These are phyloP conservation scores for Penicillium sp. DNA, from an alignment of 2,329 filamentous ascomycete species.

Conservation along the genomic window DNA sequence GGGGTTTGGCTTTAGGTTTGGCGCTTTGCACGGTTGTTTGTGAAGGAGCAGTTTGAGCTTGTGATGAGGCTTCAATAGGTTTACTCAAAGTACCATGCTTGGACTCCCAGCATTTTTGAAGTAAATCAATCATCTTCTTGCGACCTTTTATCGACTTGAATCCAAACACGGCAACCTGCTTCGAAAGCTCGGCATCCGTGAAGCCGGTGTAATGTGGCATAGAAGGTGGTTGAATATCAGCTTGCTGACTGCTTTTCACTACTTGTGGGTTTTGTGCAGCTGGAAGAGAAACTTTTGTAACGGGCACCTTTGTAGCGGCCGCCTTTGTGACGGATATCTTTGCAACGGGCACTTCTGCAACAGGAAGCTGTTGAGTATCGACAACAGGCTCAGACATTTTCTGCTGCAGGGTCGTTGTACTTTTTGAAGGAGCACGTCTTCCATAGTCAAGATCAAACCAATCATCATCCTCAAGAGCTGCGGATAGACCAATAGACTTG, in stretches of 20 bases:
- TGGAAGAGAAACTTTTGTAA: not conserved
- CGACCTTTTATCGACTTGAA: conserved; percentile 73
- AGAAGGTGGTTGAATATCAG: conserved; percentile 6
- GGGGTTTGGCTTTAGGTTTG: conserved; percentile 11
- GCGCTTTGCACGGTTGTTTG: not conserved
- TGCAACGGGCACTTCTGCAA: not conserved
- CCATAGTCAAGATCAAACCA: conserved; percentile 21
- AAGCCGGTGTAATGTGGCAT: conserved; percentile 63
- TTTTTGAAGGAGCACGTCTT: conserved; percentile 5
- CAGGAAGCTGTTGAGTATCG: not conserved
- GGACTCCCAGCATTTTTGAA: conserved; percentile 71
- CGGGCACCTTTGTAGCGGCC: not conserved
- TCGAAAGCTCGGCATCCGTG: conserved; percentile 63
- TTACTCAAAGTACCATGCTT: conserved; percentile 43
- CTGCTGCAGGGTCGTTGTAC: not conserved
- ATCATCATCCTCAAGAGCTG: conserved; percentile 7
- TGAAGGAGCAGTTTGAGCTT: not conserved
- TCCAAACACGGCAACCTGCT: conserved; percentile 64
- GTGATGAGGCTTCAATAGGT: conserved; percentile 20
- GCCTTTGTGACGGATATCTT: not conserved
- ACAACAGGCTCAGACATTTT: not conserved
- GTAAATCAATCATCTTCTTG: conserved; percentile 67
- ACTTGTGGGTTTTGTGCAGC: not conserved
- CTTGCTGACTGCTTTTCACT: not conserved
- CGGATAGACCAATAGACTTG: not conserved